Base-by-base conservation (phyloP, 1,284 basidiomycete genomes). In the Inonotus hispidus region DNA sequence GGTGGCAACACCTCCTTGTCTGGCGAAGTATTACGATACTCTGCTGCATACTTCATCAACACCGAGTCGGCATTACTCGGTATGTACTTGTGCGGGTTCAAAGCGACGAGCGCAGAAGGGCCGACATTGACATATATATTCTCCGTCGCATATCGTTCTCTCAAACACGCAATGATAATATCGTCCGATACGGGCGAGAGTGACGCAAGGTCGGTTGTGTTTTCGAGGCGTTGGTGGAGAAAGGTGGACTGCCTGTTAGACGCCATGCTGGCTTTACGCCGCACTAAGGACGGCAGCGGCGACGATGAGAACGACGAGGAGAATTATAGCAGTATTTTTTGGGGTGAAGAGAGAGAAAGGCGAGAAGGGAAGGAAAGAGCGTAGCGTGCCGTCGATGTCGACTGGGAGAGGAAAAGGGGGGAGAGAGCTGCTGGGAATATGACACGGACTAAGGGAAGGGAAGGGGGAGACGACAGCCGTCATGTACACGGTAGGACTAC, bases 31-130 rank as follows among this genome's bases (percentile, higher is more conserved):
- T 81, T 77, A 61, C 82, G 79, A 70, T 84, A 85, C 68, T 87
- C 85, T 35, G 86, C 79, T 3, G 92, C 87, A 70, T 96, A 96
- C 70, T 91, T 88, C 73, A 91, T 84, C 41, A 96, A 75, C 35
- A 90, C 75, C 0, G 87, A 84, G 75, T 97, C 93, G 64, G 88
- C 84, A 69, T 91, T 94, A 64, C 83, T 83, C 13, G 87, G 68
- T 35, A 95, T 80, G 68, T 90, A 92, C 72, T 93, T 93, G 78
- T 95, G 88, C 0, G 93, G 93, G 73, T 96, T 96, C 67, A 95
- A 79, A 32, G 90, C 89, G 65, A 96, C 85, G 65, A 95, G 75
- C 7, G 80, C 79, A 43, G 83, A 84, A 16, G 87, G 78, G 23
- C 91, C 90, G 60, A 94, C 73, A 64, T 71, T 77, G 29, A 92